phyloP scores from a whole-genome alignment of 2,329 filamentous ascomycete genomes.

The Calonectria henricotiae region DNA sequence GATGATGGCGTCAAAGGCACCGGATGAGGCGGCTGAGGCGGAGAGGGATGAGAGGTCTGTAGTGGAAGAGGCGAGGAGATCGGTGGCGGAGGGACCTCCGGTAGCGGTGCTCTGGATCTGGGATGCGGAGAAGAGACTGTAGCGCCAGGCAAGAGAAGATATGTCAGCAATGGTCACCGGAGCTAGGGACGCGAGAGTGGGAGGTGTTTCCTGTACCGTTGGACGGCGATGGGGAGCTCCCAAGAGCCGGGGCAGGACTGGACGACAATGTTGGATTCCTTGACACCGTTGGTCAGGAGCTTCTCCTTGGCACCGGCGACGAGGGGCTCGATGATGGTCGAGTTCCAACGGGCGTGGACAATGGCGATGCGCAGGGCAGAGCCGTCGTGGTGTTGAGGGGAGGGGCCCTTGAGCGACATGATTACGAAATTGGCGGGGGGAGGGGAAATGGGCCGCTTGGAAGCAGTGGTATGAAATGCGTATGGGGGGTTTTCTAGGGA shows the following conservation, averaged over 20 bases:
- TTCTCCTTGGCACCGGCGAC: conserved; percentile 85
- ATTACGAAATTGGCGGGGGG: not conserved
- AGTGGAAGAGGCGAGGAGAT: conserved; percentile 80
- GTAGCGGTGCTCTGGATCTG: conserved; percentile 84
- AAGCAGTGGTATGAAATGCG: conserved; percentile 1
- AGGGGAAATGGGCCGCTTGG: not conserved
- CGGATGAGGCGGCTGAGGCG: conserved; percentile 60
- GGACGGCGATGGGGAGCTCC: conserved; percentile 92
- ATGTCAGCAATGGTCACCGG: conserved; percentile 37
- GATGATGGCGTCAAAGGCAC: conserved; percentile 93
- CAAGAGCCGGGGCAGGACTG: conserved; percentile 95
- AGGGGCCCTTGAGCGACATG: conserved; percentile 70
- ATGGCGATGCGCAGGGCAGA: conserved; percentile 90
- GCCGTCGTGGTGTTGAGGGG: conserved; percentile 75
- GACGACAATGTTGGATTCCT: conserved; percentile 88
- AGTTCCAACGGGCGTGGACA: conserved; percentile 97
- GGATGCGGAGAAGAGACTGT: conserved; percentile 86
- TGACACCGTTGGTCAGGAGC: conserved; percentile 85
- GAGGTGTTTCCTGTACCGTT: conserved; percentile 73
- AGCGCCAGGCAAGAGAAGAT: conserved; percentile 5
- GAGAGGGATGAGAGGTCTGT: conserved; percentile 75
- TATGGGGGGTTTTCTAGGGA: conserved; percentile 44
- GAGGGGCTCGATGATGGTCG: conserved; percentile 87
- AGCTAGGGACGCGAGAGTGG: conserved; percentile 42
- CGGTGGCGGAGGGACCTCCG: conserved; percentile 78